Evolutionary conservation across 2,329 filamentous ascomycete species (phyloP), one percentile per base, ranked within the genome.

Genomic region (Talaromyces piceae): DNA sequence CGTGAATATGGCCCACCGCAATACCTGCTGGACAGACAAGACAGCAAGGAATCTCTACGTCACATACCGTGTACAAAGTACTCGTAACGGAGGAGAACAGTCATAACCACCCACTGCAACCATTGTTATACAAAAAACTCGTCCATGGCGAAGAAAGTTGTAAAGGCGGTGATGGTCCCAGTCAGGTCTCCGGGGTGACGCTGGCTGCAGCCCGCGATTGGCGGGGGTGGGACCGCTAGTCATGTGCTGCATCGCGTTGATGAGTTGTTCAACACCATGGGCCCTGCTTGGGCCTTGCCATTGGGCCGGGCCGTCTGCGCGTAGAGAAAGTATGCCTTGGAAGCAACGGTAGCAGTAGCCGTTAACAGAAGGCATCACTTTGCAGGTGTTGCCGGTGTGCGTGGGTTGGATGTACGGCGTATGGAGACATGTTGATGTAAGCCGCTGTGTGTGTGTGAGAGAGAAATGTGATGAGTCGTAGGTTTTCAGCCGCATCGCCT

Each of bases 191-290:
- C 50, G 39, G 37, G 50, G 41, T 45, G 50, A 53, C 51, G 16
- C 39, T 25, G 23, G 22, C 39, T 22, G 46, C 41, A 11, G 20
- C 41, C 30, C 51, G 26, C 47, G 48, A 53, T 53, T 53, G 51
- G 51, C 26, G 46, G 41, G 18, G 33, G 51, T 43, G 51, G 51
- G 33, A 12, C 46, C 51, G 41, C 51, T 53, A 53, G 51, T 43
- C 31, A 39, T 53, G 46, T 53, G 41, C 51, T 53, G 46, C 39
- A 41, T 47, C 41, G 51, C n/a, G 25, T 39, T 49, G 51, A 53
- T 53, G 51, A 53, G 51, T 53, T 53, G 51, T 53, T 41, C 51
- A 53, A 28, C 39, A 43, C 39, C 39, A 25, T 22, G 8, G 13
- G 11, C 39, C 39, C 39, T 18, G 11, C 20, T 16, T 43, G 13